These are phyloP conservation scores for Pterocarpus santalinus DNA, from an alignment of 306 rosid genomes.

Conservation along the genomic window DNA sequence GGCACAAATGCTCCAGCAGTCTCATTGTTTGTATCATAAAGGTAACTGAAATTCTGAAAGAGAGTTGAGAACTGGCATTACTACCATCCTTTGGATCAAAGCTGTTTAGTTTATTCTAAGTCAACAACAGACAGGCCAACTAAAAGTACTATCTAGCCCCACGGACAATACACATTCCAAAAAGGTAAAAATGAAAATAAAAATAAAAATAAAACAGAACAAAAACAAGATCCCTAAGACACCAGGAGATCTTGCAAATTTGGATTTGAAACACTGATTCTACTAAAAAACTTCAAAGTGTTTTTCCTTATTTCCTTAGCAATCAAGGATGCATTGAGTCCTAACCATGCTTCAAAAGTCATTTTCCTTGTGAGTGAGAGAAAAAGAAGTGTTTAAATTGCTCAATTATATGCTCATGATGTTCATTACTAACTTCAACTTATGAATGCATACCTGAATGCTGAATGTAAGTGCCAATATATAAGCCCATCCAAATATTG, in stretches of 20 bases:
- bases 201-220: neutral
- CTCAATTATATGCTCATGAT: neutral
- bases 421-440: neutral
- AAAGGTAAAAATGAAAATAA: neutral
- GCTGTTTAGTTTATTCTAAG: neutral
- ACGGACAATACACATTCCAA: neutral
- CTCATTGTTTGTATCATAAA: conserved; percentile 72
- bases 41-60: conserved; percentile 71
- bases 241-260: too few species aligned
- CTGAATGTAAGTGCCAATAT: conserved; percentile 90
- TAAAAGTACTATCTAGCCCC: neutral
- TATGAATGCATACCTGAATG: conserved; percentile 68
- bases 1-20: conserved; percentile 88
- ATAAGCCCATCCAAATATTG: conserved; percentile 89
- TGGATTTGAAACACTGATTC: too few species aligned
- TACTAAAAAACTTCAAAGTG: neutral
- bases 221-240: neutral
- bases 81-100: conserved; percentile 19
- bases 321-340: neutral
- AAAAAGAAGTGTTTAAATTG: neutral
- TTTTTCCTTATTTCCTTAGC: neutral
- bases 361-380: neutral
- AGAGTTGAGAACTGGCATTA: conserved; percentile 31
- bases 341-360: conserved; percentile 4
- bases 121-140: neutral